Conservation (phyloP, 2,329 filamentous ascomycete genomes). For the Macrophomina phaseolina region DNA sequence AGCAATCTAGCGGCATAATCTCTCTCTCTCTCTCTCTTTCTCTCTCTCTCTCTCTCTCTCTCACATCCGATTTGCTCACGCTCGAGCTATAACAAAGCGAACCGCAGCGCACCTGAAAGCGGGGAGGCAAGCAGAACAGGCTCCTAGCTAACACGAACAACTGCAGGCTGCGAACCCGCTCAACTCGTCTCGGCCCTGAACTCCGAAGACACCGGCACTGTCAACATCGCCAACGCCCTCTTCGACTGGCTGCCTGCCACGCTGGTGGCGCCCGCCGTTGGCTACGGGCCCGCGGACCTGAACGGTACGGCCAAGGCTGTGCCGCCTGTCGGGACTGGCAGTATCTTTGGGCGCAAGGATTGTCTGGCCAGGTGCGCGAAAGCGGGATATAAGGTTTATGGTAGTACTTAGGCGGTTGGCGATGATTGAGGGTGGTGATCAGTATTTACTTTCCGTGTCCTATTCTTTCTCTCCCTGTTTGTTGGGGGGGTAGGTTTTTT, state of each 20-base stretch:
- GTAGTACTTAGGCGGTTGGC: background rate
- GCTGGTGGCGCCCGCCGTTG: conserved; percentile 53
- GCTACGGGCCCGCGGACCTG: conserved; percentile 41
- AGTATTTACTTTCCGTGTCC: background rate
- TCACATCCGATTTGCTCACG: no score
- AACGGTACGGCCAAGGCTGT: conserved; percentile 41
- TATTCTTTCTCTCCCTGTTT: background rate
- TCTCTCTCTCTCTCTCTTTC: no score
- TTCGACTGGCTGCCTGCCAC: conserved; percentile 46
- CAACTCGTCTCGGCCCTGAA: conserved; percentile 58
- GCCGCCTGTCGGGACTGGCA: conserved; percentile 50
- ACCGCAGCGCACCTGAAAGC: no score
- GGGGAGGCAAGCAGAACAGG: no score
- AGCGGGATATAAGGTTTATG: conserved; percentile 15
- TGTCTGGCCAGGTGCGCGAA: conserved; percentile 46
- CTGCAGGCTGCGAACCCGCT: conserved; percentile 52
- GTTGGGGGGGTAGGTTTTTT: background rate
- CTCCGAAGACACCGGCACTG: conserved; percentile 57
- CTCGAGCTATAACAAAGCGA: no score
- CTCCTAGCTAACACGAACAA: conserved; percentile 30
- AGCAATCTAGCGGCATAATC: no score
- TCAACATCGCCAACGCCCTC: conserved; percentile 54
- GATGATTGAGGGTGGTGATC: no score
- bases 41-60: no score
- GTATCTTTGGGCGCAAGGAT: conserved; percentile 47